Evolutionary conservation across 1,284 basidiomycete species (phyloP).

Genomic region (Microbotryum lychnidis-dioicae): DNA sequence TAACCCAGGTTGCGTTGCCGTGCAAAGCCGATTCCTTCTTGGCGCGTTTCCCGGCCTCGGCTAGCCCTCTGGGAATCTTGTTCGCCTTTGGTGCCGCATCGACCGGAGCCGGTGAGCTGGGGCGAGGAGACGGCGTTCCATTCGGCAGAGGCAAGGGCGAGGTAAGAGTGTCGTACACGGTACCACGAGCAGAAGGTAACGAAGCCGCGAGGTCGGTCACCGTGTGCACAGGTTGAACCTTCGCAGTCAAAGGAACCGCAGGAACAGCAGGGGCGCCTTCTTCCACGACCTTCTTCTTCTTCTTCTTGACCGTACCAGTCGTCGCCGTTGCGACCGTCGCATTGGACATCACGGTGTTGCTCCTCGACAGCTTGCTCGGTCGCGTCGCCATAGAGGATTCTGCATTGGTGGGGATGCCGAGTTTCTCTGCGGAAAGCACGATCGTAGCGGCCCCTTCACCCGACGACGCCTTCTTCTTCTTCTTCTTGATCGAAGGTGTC

Average conservation of each 20-base stretch:
- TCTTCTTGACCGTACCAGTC: conserved; percentile 2
- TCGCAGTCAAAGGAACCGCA: not conserved
- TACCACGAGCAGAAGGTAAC: conserved; percentile 9
- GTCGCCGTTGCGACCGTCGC: not conserved
- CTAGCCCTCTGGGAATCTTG: conserved; percentile 9
- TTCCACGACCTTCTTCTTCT: conserved; percentile 19
- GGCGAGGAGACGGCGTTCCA: conserved; percentile 10
- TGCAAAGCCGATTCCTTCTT: conserved; percentile 19
- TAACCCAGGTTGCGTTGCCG: conserved; percentile 22
- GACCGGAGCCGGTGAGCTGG: not conserved
- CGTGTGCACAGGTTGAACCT: not conserved
- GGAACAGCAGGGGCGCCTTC: not conserved
- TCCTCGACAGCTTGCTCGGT: conserved; percentile 12
- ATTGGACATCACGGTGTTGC: conserved; percentile 9
- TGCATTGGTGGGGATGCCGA: conserved; percentile 16
- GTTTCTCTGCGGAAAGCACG: conserved; percentile 25
- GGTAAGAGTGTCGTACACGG: conserved; percentile 2
- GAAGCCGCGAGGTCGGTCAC: conserved; percentile 21
- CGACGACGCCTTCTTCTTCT: conserved; percentile 17
- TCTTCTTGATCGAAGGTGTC: conserved; percentile 21
- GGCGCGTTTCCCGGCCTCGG: conserved; percentile 16
- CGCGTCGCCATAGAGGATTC: conserved; percentile 4
- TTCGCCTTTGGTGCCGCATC: not conserved
- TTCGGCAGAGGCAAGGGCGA: conserved; percentile 18
- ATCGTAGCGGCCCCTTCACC: conserved; percentile 11